Evolutionary conservation across 768 basidiomycete genomes (phyloP), one percentile per base, ranked within the genome.

Genomic region (Rhizopogon salebrosus): DNA sequence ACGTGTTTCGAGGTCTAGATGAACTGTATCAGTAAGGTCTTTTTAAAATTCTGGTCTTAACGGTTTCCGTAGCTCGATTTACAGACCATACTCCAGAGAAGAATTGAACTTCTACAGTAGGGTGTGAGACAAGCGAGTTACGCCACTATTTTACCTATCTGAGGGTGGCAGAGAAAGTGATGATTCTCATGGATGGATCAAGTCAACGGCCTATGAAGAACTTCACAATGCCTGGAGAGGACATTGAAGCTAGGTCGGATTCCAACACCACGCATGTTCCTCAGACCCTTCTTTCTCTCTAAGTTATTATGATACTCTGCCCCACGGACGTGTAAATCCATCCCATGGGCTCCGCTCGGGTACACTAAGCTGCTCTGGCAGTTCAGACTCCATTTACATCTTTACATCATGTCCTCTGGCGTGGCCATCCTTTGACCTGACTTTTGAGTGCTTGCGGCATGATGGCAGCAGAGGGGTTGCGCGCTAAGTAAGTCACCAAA

Each of bases 281-380:
- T 34, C 18, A 27, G 2, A 11, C 39, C 11, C 22, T n/a, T 24
- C 13, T 27, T 43, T 18, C 18, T 6, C 4, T 27, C 26, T 22
- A 41, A 59, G 41, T n/a, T n/a, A n/a, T n/a, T n/a, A n/a, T n/a
- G n/a, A n/a, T n/a, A n/a, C n/a, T n/a, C n/a, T n/a, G n/a, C n/a
- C n/a, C n/a, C n/a, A n/a, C n/a, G n/a, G n/a, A n/a, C n/a, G n/a
- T n/a, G n/a, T n/a, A n/a, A 61, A 69, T 50, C 49, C 62, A 14
- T 70, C 70, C 54, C 65, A 66, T 40, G 66, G 52, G 45, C 69
- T 37, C 67, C 68, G 10, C 61, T 64, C n/a, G 57, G 52, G 52
- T 52, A 68, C 49, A 54, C 53, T 14, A 9, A 9, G 23, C 6
- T 14, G 13, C n/a, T 38, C n/a, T 22, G 31, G 23, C 14, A 16